Base-by-base conservation (phyloP, 768 basidiomycete species). In the Pulveroboletus sp. region DNA sequence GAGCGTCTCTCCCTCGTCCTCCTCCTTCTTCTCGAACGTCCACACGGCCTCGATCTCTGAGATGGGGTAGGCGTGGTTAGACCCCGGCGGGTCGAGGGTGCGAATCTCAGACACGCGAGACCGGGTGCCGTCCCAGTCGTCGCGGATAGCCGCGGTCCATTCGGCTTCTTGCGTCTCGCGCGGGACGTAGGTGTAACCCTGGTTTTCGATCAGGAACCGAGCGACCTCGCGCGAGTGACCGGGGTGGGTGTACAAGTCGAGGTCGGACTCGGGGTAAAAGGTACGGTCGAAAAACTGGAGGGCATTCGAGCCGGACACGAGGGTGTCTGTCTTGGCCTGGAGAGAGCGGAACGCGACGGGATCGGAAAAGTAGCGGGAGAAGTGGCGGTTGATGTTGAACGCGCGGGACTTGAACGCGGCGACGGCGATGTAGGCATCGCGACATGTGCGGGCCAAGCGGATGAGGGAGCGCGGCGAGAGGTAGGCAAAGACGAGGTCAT, bases 271-370 rank as follows among this genome's bases (percentile, higher is more conserved):
- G 4, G 69, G 63, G 51, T 78, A 80, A 31, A 63, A 62, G 0
- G 65, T 54, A 16, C 77, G 58, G 42, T 76, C 73, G 35, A 82
- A 68, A 54, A 80, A 78, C 43, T 82, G 80, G 3, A 81, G 69
- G 0, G 78, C 79, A 23, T 64, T 68, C 0, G 80, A 80, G 10
- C 80, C 80, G 4, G 80, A 81, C 17, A 82, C 73, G 20, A 82
- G 55, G 0, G 72, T 71, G 32, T 69, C 73, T 0, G 76, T 78
- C 14, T 47, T 55, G 0, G 68, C 70, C 56, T 77, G 78, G 4
- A 79, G 62, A 5, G 53, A 58, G 14, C 78, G 71, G 49, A 80
- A 81, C 5, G 59, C 58, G n/a, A 62, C n/a, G 6, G 69, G 68
- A 20, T 68, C 50, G 4, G 51, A 34, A 53, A 78, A 76, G 46